phyloP scores from a whole-genome alignment of 2,329 filamentous ascomycete genomes.

The Penicillium griseofulvum region DNA sequence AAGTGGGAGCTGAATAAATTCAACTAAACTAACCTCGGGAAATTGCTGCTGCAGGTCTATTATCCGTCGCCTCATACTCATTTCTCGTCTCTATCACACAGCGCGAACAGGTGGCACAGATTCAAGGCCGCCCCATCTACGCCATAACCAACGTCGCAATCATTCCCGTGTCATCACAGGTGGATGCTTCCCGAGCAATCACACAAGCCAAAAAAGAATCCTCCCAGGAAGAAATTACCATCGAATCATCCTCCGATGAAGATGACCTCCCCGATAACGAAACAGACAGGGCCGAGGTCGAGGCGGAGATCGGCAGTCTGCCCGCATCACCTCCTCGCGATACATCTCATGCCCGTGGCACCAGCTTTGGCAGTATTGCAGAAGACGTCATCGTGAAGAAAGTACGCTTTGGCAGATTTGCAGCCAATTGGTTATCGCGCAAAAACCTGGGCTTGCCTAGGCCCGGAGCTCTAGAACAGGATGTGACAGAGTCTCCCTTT shows the following conservation, averaged over 20 bases:
- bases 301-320: conserved; percentile 27
- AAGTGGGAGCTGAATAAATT: neutral
- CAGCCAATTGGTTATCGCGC: conserved; percentile 85
- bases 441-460: conserved; percentile 76
- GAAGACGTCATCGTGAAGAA: conserved; percentile 83
- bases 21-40: neutral
- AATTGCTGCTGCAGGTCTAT: conserved; percentile 61
- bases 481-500: conserved; percentile 34
- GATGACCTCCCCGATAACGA: conserved; percentile 31
- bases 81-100: conserved; percentile 85
- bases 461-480: conserved; percentile 62
- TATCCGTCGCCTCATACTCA: conserved; percentile 75
- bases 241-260: conserved; percentile 28
- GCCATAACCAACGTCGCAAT: conserved; percentile 83
- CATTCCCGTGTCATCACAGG: conserved; percentile 78
- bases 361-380: conserved; percentile 62
- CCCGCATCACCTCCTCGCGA: conserved; percentile 30
- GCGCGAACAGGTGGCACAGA: conserved; percentile 83
- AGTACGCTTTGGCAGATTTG: conserved; percentile 84
- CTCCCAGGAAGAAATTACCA: conserved; percentile 39
- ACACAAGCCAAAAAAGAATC: conserved; percentile 54
- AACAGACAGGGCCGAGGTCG: conserved; percentile 26
- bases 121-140: conserved; percentile 79
- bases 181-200: conserved; percentile 72
- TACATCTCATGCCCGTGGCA: conserved; percentile 27